Percentiles rank a stretch among this genome's conserved stretches.
phyloP scores from a whole-genome alignment of 2,329 filamentous ascomycete genomes.

The Phyllosticta citrichinensis region DNA sequence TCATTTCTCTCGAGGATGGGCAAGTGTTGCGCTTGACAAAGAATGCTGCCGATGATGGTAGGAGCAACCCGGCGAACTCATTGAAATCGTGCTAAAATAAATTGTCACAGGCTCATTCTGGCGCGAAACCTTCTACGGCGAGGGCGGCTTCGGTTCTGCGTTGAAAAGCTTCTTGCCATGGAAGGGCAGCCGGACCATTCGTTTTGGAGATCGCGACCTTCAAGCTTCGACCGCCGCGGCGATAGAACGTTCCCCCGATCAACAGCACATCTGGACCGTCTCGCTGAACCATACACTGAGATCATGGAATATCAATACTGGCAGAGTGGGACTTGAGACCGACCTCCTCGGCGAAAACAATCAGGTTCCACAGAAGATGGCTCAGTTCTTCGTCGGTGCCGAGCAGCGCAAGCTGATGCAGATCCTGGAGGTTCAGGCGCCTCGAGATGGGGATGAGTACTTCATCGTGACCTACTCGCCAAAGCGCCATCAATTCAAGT shows the following conservation, averaged over 20 bases:
- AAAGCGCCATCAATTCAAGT: slow-evolving; percentile 84
- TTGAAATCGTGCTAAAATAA: no score
- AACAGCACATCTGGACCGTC: slow-evolving; percentile 60
- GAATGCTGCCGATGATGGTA: slow-evolving; percentile 20
- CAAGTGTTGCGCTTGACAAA: slow-evolving; percentile 54
- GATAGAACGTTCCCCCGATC: slow-evolving; percentile 37
- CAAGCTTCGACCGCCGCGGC: slow-evolving; percentile 54
- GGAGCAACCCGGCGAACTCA: background rate
- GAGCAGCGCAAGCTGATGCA: slow-evolving; percentile 67
- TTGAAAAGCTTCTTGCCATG: slow-evolving; percentile 45
- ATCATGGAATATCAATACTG: slow-evolving; percentile 79
- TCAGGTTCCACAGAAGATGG: slow-evolving; percentile 53
- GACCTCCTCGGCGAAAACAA: slow-evolving; percentile 61
- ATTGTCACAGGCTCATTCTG: slow-evolving; percentile 48
- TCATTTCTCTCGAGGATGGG: slow-evolving; percentile 74
- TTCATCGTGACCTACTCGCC: slow-evolving; percentile 78
- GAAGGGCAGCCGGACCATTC: slow-evolving; percentile 53
- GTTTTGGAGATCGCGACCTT: slow-evolving; percentile 56
- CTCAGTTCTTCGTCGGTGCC: slow-evolving; percentile 70
- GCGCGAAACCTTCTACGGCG: slow-evolving; percentile 64
- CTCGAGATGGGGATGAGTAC: slow-evolving; percentile 41
- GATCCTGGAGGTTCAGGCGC: slow-evolving; percentile 50
- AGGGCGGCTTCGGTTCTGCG: slow-evolving; percentile 61
- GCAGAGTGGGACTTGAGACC: slow-evolving; percentile 63
- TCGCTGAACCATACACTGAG: slow-evolving; percentile 82